Conservation (phyloP, 345 rosid species). For the Brassica incana region DNA sequence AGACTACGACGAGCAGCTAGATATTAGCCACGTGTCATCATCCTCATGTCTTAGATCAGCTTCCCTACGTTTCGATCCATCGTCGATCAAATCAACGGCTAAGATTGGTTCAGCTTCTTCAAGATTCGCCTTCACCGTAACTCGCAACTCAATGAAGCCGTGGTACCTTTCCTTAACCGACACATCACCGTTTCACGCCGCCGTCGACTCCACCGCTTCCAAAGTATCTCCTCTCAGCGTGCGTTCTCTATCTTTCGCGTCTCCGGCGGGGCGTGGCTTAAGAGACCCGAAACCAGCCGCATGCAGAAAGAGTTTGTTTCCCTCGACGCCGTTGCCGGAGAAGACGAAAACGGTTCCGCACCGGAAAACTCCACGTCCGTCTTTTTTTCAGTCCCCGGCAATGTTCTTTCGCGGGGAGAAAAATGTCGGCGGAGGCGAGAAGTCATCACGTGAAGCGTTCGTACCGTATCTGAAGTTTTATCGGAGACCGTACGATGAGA, state of each 20-base stretch:
- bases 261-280: constrained; percentile 57
- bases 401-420: constrained; percentile 65
- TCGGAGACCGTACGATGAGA: constrained; percentile 88
- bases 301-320: constrained; percentile 54
- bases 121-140: constrained; percentile 86
- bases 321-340: constrained; percentile 84
- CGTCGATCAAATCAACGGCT: constrained; percentile 60
- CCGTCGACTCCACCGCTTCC: constrained; percentile 47
- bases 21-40: constrained; percentile 58
- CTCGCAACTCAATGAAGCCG: constrained; percentile 87
- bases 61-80: constrained; percentile 74
- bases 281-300: constrained; percentile 27
- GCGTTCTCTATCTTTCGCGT: constrained; percentile 75
- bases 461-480: constrained; percentile 70
- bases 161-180: constrained; percentile 84
- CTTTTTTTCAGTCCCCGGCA: constrained; percentile 92
- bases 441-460: constrained; percentile 74
- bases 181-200: constrained; percentile 53
- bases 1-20: constrained; percentile 68
- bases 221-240: constrained; percentile 65
- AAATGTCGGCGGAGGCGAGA: constrained; percentile 57
- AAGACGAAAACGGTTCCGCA: constrained; percentile 38
- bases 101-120: constrained; percentile 84
- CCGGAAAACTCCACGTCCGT: constrained; percentile 71
- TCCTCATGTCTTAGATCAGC: constrained; percentile 55